phyloP scores from a whole-genome alignment of 129 eudicot species.

The Apium graveolens region DNA sequence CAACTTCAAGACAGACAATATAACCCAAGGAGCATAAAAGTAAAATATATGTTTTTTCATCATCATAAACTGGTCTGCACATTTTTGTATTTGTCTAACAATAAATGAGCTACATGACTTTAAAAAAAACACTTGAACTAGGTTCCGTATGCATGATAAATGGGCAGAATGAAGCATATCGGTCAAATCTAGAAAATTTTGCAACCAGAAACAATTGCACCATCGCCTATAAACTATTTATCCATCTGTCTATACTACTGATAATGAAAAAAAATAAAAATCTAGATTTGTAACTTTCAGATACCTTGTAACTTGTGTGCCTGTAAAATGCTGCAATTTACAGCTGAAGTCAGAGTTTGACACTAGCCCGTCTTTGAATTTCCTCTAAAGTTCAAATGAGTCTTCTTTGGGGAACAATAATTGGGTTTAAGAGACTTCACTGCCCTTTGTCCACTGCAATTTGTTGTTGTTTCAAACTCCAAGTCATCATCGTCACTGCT shows the following conservation, averaged over 20 bases:
- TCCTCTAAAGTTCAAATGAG: conserved; percentile 25
- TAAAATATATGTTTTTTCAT: neutral
- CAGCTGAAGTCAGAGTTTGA: conserved; percentile 11
- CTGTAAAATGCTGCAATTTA: neutral
- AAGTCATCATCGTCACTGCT: conserved; percentile 70
- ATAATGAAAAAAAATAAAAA: neutral
- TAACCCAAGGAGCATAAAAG: neutral
- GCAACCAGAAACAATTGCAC: conserved; percentile 15
- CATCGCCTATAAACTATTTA: neutral
- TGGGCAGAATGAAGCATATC: conserved; percentile 9
- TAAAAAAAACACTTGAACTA: neutral
- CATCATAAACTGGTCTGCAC: conserved; percentile 4
- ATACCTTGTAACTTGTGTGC: neutral
- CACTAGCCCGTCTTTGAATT: neutral
- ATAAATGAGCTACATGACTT: neutral
- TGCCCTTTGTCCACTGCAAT: conserved; percentile 21
- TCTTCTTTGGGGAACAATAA: conserved; percentile 57
- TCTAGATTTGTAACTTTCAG: neutral
- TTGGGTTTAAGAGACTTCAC: conserved; percentile 36
- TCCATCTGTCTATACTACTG: neutral
- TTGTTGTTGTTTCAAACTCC: conserved; percentile 27
- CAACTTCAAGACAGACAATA: neutral
- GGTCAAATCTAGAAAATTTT: neutral
- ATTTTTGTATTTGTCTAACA: neutral
- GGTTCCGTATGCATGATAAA: conserved; percentile 4